Base-by-base conservation (phyloP, 805 yeast genomes). In the Ogataea paraovalis region DNA sequence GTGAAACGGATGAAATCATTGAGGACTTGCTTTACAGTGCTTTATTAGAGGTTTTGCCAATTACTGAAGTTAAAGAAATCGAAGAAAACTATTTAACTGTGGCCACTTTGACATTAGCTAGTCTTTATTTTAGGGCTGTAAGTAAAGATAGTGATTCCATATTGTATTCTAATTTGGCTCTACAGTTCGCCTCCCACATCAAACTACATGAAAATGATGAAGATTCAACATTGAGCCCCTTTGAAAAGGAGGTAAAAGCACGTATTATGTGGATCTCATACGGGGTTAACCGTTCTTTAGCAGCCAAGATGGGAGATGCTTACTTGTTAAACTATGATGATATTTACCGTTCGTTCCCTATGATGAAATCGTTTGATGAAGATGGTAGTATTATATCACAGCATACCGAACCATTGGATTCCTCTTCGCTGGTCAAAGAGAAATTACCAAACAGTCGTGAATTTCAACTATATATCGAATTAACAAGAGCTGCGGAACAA, bases 271-370 rank as follows among this genome's bases (percentile, higher is more conserved):
- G 66, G 66, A 53, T 55, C 9, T 42, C 58, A 5, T 60, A 53
- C 46, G 64, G 63, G 7, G 49, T 56, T 18, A 60, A 59, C 38
- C 48, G 61, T 45, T 51, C 56, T 3, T 32, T 58, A n/a, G 54
- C 61, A 9, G 60, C 63, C 10, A 60, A 60, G 44, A 57, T 56
- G 55, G 66, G 66, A 12, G 55, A 56, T 28, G 50, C 53, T 2
- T 50, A 57, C 41, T 39, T 58, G 14, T 37, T 62, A 18, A 38
- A 43, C 2, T 47, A 44, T 41, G 23, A 43, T 6, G 53, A 55
- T 25, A 54, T 61, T 8, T 39, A 49, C 6, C 42, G 64, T 20
- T 52, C 50, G 3, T 43, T 54, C 12, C 64, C 64, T 2, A 30
- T 28, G 12, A 49, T 60, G 53, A 38, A 36, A 33, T 42, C 52